Evolutionary conservation across 2,329 filamentous ascomycete species (phyloP).

Genomic region (Neophaeococcomyces mojaviensis): DNA sequence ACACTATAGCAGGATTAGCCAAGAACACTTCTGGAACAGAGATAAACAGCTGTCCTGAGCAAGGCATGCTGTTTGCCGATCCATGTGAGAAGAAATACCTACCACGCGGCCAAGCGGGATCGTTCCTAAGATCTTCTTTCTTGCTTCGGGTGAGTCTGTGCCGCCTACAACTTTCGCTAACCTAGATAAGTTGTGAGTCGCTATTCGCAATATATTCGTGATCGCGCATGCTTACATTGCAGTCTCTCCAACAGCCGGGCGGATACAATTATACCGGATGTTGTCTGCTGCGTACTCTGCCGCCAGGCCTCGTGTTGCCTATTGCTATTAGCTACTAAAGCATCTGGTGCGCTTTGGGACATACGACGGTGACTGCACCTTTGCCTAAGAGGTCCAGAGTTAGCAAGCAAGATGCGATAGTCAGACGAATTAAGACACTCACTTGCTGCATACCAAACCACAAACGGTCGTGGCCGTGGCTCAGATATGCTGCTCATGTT

Average conservation of each 20-base stretch:
- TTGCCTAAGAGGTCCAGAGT: conserved; percentile 6
- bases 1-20: conserved; percentile 21
- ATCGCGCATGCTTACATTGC: conserved; percentile 11
- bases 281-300: conserved; percentile 15
- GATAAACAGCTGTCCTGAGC: too few relatives aligned
- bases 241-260: conserved; percentile 16
- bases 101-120: conserved; percentile 5
- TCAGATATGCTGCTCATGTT: conserved; percentile 17
- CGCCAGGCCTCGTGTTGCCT: conserved; percentile 16
- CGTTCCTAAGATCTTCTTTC: conserved; percentile 12
- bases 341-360: not conserved
- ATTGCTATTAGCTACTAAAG: not conserved
- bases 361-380: conserved; percentile 15
- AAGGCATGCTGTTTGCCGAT: not conserved
- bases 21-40: too few relatives aligned
- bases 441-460: conserved; percentile 19
- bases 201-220: not conserved
- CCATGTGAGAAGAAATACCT: not conserved
- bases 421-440: conserved; percentile 1
- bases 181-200: conserved; percentile 6
- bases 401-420: not conserved
- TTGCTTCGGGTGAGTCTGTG: conserved; percentile 11
- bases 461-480: conserved; percentile 16
- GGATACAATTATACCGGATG: conserved; percentile 17
- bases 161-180: conserved; percentile 9